Conservation (phyloP, 2,329 filamentous ascomycete species). For the Aspergillus tanneri region DNA sequence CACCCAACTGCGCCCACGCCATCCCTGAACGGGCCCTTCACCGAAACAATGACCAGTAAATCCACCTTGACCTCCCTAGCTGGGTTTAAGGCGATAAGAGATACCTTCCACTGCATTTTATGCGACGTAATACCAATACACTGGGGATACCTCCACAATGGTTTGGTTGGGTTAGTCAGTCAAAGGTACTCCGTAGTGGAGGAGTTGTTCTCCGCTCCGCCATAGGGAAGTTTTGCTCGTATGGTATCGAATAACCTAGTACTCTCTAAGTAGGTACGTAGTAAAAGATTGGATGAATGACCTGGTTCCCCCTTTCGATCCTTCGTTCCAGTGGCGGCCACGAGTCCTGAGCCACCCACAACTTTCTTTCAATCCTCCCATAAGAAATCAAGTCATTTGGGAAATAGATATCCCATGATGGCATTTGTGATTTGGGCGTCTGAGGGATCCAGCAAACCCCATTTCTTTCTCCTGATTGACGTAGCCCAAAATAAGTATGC, state of each 20-base stretch:
- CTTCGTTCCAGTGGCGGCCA: constrained; percentile 25
- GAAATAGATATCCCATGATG: no score
- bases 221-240: neutral
- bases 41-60: constrained; percentile 4
- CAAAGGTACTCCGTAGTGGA: no score
- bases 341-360: constrained; percentile 21
- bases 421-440: no score
- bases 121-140: no score
- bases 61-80: neutral
- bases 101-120: no score
- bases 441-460: constrained; percentile 3
- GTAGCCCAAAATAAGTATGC: neutral
- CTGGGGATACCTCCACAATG: no score
- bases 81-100: no score
- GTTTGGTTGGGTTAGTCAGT: no score
- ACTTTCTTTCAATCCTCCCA: constrained; percentile 15
- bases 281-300: no score
- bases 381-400: no score
- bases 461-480: constrained; percentile 3
- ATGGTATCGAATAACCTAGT: neutral
- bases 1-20: constrained; percentile 4
- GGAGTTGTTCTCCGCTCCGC: no score
- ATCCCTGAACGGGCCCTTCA: constrained; percentile 9
- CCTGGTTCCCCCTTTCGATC: neutral
- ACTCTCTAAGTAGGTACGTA: no score